These are phyloP conservation scores for Coleophoma eucalyptorum DNA, from an alignment of 2,329 filamentous ascomycete genomes.

Conservation along the genomic window DNA sequence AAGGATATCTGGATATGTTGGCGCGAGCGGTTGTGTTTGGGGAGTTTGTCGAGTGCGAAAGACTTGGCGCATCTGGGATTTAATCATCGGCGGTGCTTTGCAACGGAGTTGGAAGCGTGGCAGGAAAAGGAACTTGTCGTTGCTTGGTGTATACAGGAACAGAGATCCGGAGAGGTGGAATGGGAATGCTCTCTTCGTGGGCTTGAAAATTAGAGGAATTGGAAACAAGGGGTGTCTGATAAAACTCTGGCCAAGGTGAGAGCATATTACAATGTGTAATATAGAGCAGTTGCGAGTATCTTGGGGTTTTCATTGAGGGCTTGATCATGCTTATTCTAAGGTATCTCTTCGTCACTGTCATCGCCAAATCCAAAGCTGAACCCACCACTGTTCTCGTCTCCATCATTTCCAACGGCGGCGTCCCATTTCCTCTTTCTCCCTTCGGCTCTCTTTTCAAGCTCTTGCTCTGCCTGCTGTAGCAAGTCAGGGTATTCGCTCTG, in stretches of 20 bases:
- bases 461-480: constrained; percentile 59
- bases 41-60: background rate
- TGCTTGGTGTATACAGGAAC: no score
- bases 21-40: background rate
- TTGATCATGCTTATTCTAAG: constrained; percentile 10
- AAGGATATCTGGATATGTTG: background rate
- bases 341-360: constrained; percentile 45
- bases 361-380: constrained; percentile 65
- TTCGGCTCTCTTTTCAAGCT: constrained; percentile 58
- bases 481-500: constrained; percentile 58
- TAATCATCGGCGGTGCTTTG: background rate
- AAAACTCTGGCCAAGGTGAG: no score
- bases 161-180: no score
- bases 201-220: no score
- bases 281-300: no score
- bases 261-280: no score
- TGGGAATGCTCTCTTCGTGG: no score
- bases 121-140: no score
- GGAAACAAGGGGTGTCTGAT: no score
- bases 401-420: constrained; percentile 58
- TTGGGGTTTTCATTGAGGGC: no score
- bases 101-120: background rate
- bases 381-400: constrained; percentile 37
- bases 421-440: constrained; percentile 86
- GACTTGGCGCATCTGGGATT: background rate